Conservation (phyloP, 2,329 filamentous ascomycete genomes). For the Raffaelea albimanens region DNA sequence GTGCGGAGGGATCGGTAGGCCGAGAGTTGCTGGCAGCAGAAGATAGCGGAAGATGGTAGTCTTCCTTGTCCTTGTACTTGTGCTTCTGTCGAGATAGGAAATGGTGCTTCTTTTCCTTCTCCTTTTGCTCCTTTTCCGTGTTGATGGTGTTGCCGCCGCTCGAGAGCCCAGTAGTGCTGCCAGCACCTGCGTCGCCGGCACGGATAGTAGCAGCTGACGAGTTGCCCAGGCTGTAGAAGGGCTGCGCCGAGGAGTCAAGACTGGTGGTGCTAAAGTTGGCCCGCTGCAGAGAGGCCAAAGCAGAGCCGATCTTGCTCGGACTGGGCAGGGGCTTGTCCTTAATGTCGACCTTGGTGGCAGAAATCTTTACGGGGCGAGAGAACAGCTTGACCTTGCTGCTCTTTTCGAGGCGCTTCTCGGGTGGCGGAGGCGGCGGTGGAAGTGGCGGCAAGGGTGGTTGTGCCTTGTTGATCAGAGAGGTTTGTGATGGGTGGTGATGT, state of each 20-base stretch:
- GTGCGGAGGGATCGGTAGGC: constrained; percentile 64
- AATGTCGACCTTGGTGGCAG: constrained; percentile 56
- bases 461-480: constrained; percentile 10
- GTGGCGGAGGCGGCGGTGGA: constrained; percentile 28
- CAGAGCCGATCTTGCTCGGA: constrained; percentile 61
- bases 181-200: constrained; percentile 35
- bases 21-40: constrained; percentile 69
- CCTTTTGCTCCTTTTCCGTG: constrained; percentile 46
- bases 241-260: constrained; percentile 52
- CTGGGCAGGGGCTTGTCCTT: constrained; percentile 62
- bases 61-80: constrained; percentile 64
- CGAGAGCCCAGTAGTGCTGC: background rate
- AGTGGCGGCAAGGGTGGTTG: constrained; percentile 26
- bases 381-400: constrained; percentile 75
- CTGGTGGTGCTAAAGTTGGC: constrained; percentile 64
- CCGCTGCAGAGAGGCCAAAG: constrained; percentile 55
- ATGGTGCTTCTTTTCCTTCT: constrained; percentile 71
- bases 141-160: background rate
- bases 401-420: constrained; percentile 60
- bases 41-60: constrained; percentile 62
- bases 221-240: constrained; percentile 66
- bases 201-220: constrained; percentile 69
- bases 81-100: constrained; percentile 73
- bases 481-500: constrained; percentile 16
- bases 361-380: constrained; percentile 66